Evolutionary conservation across 371 early-diverging fungal species (phyloP), one percentile per base, ranked within the genome.

Genomic region (Mycotypha africana): DNA sequence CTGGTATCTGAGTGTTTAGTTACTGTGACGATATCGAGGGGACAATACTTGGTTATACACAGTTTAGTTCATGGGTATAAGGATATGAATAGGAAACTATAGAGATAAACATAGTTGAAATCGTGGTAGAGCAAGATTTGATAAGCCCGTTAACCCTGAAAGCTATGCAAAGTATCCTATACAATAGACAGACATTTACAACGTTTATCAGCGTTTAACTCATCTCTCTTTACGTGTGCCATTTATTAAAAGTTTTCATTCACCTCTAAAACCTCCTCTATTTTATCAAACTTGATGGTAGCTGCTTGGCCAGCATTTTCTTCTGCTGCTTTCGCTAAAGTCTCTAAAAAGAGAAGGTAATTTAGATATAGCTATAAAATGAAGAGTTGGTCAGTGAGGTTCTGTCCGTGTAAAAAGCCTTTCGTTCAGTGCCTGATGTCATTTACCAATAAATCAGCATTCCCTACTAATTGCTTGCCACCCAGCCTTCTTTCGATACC

Each of bases 291-390:
- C 14, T 33, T 39, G 16, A 49, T 30, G 6, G n/a, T 23, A 1
- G 16, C 34, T 5, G n/a, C 22, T 21, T 24, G 19, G 17, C 15
- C 28, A 8, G 28, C 28, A 28, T 8, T 28, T 28, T 46, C 28
- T 41, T 36, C 47, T 17, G 36, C 20, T 14, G 31, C 9, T 42
- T 53, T 26, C 10, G 47, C 46, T 24, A 53, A 36, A n/a, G 19
- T 20, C 1, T 53, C 47, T 14, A 53, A 14, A 37, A 53, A 53
- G 2, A 45, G 21, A 7, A 49, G 8, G 22, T 35, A 49, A 20
- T 49, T 37, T 12, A 49, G 30, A 28, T 42, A 42, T 2, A 49
- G 22, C 48, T 47, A 16, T 30, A 17, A 3, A 12, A 23, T 12
- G 1, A 12, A 17, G 0, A n/a, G n/a, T n/a, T n/a, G 28, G 28